Base-by-base conservation (phyloP, 1,284 basidiomycete species). In the Irpex sp. region DNA sequence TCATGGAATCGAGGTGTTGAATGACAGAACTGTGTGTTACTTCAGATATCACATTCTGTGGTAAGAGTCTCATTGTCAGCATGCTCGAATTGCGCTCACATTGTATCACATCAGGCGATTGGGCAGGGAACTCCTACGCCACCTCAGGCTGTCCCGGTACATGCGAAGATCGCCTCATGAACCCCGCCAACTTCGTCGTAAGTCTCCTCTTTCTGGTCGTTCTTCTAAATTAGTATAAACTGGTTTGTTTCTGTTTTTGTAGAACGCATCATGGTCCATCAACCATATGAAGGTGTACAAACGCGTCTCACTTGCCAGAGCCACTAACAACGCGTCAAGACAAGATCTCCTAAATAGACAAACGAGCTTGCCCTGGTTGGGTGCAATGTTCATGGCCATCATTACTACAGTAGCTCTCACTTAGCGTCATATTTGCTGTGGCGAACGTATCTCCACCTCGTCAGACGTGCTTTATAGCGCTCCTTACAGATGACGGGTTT, bases 31-130 rank as follows among this genome's bases (percentile, higher is more conserved):
- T 51, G 8, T 9, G 8, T 44, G 11, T 51, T 51, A 21, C 8
- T 51, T 51, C n/a, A 91, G 91, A 92, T 73, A 92, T 92, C 65
- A 92, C 90, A 9, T 91, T 92, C 69, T 92, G 90, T 69, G 90
- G 88, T 87, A 74, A 64, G 76, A 64, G 17, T 15, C 40, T 15
- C 40, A 44, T 4, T 26, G 4, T 4, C 26, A 26, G 4, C 26
- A 26, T 26, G 26, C 26, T 26, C 26, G 26, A n/a, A n/a, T n/a
- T n/a, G n/a, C n/a, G n/a, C n/a, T n/a, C n/a, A n/a, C n/a, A n/a
- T n/a, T n/a, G n/a, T n/a, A n/a, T n/a, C n/a, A 5, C 6, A 38
- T 9, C 26, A 87, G 88, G 91, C 67, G 89, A 91, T 73, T 92
- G 89, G 90, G 91, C 90, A 4, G 91, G 90, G 48, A 87, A 89